Percentiles rank a stretch among this genome's conserved stretches.
Conservation (phyloP, 2,329 filamentous ascomycete genomes). For the Chrysoporthe austroafricana region DNA sequence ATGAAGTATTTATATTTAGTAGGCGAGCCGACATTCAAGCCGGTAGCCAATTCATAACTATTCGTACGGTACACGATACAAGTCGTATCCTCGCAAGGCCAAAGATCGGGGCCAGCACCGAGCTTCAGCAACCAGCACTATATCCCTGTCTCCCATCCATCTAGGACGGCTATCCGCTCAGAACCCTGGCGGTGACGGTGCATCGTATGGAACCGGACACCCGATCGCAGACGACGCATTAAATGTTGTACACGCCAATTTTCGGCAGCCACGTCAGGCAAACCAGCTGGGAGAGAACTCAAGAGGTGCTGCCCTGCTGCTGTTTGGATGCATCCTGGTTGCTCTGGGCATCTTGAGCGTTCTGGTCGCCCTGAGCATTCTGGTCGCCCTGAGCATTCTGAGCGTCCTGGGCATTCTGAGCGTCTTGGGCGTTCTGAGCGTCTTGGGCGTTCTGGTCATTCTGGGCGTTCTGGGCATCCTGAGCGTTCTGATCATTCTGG, state of each 20-base stretch:
- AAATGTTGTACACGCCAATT: too few species aligned
- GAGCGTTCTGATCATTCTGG: not conserved
- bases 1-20: too few species aligned
- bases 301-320: not conserved
- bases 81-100: not conserved
- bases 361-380: not conserved
- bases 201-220: not conserved
- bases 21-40: not conserved
- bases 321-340: not conserved
- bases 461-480: not conserved
- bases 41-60: too few species aligned
- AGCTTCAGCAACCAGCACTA: not conserved
- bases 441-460: not conserved
- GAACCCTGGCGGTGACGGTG: too few species aligned
- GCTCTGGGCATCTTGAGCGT: not conserved
- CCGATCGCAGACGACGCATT: not conserved
- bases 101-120: conserved; percentile 6
- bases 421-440: not conserved
- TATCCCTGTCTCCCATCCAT: not conserved
- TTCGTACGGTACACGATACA: too few species aligned
- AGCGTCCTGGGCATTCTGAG: not conserved
- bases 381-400: not conserved
- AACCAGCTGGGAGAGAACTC: too few species aligned
- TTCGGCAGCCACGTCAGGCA: too few species aligned
- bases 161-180: too few species aligned